Base-by-base conservation (phyloP, 148 eudicot genomes). In the Camellia granthamiana region DNA sequence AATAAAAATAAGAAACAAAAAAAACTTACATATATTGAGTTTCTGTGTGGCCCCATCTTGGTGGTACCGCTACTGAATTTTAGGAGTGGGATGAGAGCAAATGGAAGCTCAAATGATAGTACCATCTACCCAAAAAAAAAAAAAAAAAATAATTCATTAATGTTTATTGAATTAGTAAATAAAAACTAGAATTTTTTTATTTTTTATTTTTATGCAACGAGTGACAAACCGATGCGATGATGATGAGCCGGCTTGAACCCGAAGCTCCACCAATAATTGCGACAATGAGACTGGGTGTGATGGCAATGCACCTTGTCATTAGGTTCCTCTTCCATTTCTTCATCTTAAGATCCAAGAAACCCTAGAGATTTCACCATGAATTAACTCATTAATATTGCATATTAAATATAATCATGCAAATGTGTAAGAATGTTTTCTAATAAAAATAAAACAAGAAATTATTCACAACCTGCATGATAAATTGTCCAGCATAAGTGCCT, bases 401-500 rank as follows among this genome's bases (percentile, higher is more conserved):
- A 9, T 8, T 13, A 42, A 69, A 15, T 3, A 5, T 43, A 69
- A n/a, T 13, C 43, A 9, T n/a, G 10, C 41, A 8, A 18, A 9
- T 46, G 9, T 4, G 6, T 70, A 44, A 47, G 47, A 7, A 11
- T 46, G 2, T 19, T 18, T 7, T 19, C 21, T 30, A 1, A 30
- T 30, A 30, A 30, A 30, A 30, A 30, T 30, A 30, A 30, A 30
- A 16, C 43, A 13, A 16, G 2, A 68, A 41, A 69, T 12, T 18
- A 42, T 42, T 43, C 52, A 42, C 58, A 5, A 90, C 97, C 91
- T 94, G 94, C 98, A 94, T 94, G 21, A 94, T 87, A 75, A 67
- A 94, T 77, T 94, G 98, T 21, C 98, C 98, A 65, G 98, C 97
- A 86, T 94, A 94, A 6, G 98, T 94, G 15, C 98, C 93, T 2